Evolutionary conservation across 495 filamentous ascomycete genomes (phyloP), one percentile per base, ranked within the genome.

Genomic region (Talaromyces stipitatus): DNA sequence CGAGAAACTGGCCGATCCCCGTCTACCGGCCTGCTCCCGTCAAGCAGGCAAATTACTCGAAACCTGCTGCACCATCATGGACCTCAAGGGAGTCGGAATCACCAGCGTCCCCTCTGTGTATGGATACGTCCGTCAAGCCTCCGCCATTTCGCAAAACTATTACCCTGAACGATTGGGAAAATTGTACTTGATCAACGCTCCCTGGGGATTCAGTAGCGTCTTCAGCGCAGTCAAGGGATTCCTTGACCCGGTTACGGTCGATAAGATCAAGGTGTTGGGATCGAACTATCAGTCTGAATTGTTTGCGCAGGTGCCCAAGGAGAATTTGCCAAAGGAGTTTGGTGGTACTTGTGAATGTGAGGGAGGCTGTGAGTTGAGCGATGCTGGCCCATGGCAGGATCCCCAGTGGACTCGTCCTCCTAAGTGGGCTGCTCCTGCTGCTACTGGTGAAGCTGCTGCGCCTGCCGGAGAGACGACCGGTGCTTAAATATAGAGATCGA

Each of bases 61-160:
- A 77, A 98, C 94, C 30, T 97, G 90, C 77, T 98, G 94, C 81
- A 89, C 87, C 57, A 89, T 98, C 70, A 92, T 96, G 85, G 94
- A 98, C 72, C 75, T 96, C 60, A 95, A 96, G 76, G 92, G 92
- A 38, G 92, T 98, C 38, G 90, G 91, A 30, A 64, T 97, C 64
- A 79, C 76, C 57, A 94, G 86, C 70, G 83, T 89, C 38, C 78
- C 80, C 60, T 87, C 87, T 50, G 91, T 97, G 22, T 95, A 92
- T 75, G 78, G 81, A 52, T 97, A 95, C 75, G 81, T 97, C 60
- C 82, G 81, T 60, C 81, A 86, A 65, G 88, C 88, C 24, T 89
- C 87, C 24, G 84, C 75, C 58, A 87, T 97, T 71, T 92, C 88
- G 54, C 92, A 97, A 70, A 96, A 96, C 82, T 96, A 98, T 85